Percentiles rank a stretch among this genome's conserved stretches.
phyloP scores from a whole-genome alignment of 2,329 filamentous ascomycete genomes.

The Cytospora mali region DNA sequence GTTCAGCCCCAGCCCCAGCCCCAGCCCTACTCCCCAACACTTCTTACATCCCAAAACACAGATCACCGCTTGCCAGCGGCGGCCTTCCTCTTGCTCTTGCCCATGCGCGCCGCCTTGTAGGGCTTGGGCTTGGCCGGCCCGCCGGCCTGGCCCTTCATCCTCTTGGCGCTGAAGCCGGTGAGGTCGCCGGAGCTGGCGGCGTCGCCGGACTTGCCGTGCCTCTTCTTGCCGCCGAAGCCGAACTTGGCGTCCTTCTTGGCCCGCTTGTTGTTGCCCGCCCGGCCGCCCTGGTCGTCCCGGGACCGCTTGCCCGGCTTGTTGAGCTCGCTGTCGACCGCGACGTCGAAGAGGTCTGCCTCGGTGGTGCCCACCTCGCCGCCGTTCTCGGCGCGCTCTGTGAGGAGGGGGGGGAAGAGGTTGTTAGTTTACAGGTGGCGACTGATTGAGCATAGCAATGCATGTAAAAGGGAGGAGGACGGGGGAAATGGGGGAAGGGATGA shows the following conservation, averaged over 20 bases:
- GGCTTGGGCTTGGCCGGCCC: conserved; percentile 38
- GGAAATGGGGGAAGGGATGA: not conserved
- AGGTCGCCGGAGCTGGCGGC: conserved; percentile 81
- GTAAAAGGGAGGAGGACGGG: not conserved
- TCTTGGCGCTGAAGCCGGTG: conserved; percentile 76
- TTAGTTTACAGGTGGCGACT: not conserved
- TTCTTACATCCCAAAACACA: not conserved
- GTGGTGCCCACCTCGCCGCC: conserved; percentile 64
- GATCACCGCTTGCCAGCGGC: conserved; percentile 40
- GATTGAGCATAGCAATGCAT: too few relatives aligned
- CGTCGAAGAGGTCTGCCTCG: conserved; percentile 88
- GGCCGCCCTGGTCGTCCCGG: conserved; percentile 39
- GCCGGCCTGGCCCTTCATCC: conserved; percentile 70
- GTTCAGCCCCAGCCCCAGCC: not conserved
- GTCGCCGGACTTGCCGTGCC: conserved; percentile 86
- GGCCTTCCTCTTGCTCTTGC: conserved; percentile 56
- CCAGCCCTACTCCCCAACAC: conserved; percentile 3
- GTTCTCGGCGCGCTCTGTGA: conserved; percentile 78
- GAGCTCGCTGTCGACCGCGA: conserved; percentile 75
- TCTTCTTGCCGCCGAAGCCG: conserved; percentile 96
- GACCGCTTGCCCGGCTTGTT: conserved; percentile 47
- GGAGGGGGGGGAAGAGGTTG: too few relatives aligned
- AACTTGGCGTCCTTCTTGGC: conserved; percentile 94
- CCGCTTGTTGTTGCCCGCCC: conserved; percentile 68
- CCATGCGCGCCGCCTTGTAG: conserved; percentile 47